Conservation (phyloP, 1,284 basidiomycete genomes). For the Heterobasidion irregulare region DNA sequence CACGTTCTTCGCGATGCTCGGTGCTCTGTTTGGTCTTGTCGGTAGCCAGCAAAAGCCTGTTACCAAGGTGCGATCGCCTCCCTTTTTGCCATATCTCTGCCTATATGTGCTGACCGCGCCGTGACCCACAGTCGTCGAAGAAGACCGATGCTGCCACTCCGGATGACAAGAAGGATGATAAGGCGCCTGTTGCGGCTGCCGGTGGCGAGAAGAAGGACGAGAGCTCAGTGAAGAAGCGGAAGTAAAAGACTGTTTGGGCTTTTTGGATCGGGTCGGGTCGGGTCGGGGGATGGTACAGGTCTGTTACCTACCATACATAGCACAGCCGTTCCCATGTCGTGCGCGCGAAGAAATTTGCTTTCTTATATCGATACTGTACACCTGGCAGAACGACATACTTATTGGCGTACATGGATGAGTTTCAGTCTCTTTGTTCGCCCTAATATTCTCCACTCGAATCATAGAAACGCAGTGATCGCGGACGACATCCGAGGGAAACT, state of each 20-base stretch:
- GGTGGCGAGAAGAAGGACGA: constrained; percentile 61
- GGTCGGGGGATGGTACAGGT: neutral
- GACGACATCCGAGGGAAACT: too few relatives aligned
- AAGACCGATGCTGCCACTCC: constrained; percentile 60
- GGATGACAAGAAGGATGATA: constrained; percentile 58
- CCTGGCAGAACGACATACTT: too few relatives aligned
- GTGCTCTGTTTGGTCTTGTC: constrained; percentile 70
- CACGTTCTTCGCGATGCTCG: constrained; percentile 79
- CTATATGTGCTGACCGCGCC: neutral
- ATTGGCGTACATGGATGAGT: too few relatives aligned
- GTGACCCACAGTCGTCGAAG: constrained; percentile 47
- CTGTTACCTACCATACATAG: too few relatives aligned
- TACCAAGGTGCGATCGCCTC: constrained; percentile 36
- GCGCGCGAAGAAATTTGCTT: too few relatives aligned
- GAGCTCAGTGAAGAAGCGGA: constrained; percentile 48
- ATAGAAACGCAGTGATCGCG: too few relatives aligned
- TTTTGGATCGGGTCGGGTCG: neutral
- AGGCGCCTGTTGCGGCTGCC: constrained; percentile 58
- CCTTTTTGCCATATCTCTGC: neutral
- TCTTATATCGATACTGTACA: too few relatives aligned
- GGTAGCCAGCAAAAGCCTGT: constrained; percentile 64
- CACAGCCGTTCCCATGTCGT: too few relatives aligned
- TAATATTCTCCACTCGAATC: too few relatives aligned
- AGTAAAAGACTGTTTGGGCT: constrained; percentile 20
- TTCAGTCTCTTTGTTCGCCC: too few relatives aligned